Conservation (phyloP, 352 stramenopile species). For the Phytopythium delawarense region DNA sequence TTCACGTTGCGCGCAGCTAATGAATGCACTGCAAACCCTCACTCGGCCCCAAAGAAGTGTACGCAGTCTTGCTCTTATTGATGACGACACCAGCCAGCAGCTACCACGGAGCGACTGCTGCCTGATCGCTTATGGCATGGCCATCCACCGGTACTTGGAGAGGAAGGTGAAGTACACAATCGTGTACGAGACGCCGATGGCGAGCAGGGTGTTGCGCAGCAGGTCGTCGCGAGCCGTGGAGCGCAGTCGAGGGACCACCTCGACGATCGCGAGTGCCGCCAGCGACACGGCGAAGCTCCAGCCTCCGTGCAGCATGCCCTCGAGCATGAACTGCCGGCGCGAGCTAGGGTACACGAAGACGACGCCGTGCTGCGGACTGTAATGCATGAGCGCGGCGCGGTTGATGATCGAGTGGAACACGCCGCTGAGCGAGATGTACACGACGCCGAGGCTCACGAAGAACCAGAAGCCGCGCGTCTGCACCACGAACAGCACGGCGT, state of each 20-base stretch:
- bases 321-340: conserved; percentile 61
- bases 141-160: conserved; percentile 55
- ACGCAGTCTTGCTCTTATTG: background rate
- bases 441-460: conserved; percentile 35
- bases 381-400: conserved; percentile 42
- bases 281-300: conserved; percentile 67
- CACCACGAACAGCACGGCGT: conserved; percentile 27
- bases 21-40: background rate
- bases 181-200: conserved; percentile 44
- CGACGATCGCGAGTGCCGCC: conserved; percentile 37
- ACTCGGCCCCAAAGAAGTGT: background rate
- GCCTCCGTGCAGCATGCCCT: conserved; percentile 49
- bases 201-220: conserved; percentile 36
- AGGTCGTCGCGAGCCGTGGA: conserved; percentile 41
- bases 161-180: conserved; percentile 49
- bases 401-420: conserved; percentile 66
- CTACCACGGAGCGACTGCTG: background rate
- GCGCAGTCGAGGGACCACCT: conserved; percentile 34
- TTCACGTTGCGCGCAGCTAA: conserved; percentile 10
- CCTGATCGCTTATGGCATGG: background rate
- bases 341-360: conserved; percentile 60
- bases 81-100: no score
- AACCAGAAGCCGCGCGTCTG: conserved; percentile 51
- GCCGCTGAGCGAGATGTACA: conserved; percentile 60
- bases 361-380: conserved; percentile 42